phyloP scores from a whole-genome alignment of 306 rosid genomes.

The Lagenaria siceraria region DNA sequence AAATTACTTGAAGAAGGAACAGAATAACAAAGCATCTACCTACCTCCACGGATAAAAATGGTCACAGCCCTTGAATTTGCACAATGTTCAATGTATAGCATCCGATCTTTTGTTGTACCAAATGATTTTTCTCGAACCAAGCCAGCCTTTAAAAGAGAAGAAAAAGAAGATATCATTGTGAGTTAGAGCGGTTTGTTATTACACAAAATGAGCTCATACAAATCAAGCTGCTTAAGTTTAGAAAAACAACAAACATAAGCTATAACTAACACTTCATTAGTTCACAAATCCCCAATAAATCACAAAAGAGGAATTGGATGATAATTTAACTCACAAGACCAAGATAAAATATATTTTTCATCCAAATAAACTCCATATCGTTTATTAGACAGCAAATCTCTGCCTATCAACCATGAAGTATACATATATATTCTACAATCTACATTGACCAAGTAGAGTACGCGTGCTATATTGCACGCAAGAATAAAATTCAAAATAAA shows the following conservation, averaged over 20 bases:
- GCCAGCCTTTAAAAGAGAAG: slow-evolving; percentile 49
- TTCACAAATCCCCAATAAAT: background rate
- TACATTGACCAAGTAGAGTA: background rate
- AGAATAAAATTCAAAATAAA: background rate
- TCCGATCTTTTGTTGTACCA: slow-evolving; percentile 94
- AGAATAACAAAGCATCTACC: background rate
- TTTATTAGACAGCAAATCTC: background rate
- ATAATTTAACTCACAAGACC: background rate
- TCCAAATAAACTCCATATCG: background rate
- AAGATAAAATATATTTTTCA: background rate
- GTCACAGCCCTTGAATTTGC: slow-evolving; percentile 96
- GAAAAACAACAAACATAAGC: background rate
- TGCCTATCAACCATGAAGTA: background rate
- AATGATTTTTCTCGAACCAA: slow-evolving; percentile 85
- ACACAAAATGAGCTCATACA: background rate
- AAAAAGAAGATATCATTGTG: background rate
- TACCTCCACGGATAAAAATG: slow-evolving; percentile 88
- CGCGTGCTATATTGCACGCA: background rate
- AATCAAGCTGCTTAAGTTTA: background rate
- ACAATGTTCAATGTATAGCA: slow-evolving; percentile 95
- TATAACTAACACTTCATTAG: background rate
- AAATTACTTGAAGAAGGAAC: background rate
- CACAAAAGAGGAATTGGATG: background rate
- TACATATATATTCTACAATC: background rate
- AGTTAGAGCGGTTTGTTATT: background rate